Evolutionary conservation across 1,284 basidiomycete genomes (phyloP), one percentile per base, ranked within the genome.

Genomic region (Leccinum variabile): DNA sequence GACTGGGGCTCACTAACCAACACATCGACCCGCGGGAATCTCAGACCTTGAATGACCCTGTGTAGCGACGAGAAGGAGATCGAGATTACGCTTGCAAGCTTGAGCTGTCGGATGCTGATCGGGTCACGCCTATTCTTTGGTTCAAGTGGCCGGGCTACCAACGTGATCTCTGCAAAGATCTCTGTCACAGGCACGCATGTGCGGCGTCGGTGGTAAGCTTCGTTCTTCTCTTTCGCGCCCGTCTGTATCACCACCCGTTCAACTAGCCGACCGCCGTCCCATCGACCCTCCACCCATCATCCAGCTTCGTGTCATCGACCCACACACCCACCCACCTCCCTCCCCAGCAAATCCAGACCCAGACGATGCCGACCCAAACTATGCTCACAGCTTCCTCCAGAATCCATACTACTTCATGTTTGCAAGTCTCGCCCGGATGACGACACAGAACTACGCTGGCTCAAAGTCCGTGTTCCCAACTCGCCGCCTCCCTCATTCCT

Each of bases 341-440:
- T 66, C 70, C 8, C 57, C 66, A 6, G 58, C 65, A 4, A 68
- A 72, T 14, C 60, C 65, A 33, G 66, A 71, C 46, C 33, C 63
- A 13, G 77, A 81, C 54, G 82, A 80, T 61, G 25, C 68, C 54
- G 65, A 80, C 64, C 65, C 68, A 39, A 73, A 72, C 53, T 75
- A 76, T 55, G 65, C 75, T 73, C 77, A 77, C 57, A 80, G 81
- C 30, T 92, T 87, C 73, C 81, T 92, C 14, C 90, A 97, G 77
- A 95, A 93, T 67, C 94, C 94, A 0, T 95, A 95, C 75, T 95
- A 95, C 74, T 97, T 97, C 77, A 94, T 95, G 86, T 97, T 94
- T 69, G 94, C 94, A 5, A 89, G 87, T 66, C 83, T 97, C 25
- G 91, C 93, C 91, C 92, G 0, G 92, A 95, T 67, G 88, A 91